These are phyloP conservation scores for Stephanodiscus minutulus DNA, from an alignment of 108 stramenopile genomes.

Conservation along the genomic window DNA sequence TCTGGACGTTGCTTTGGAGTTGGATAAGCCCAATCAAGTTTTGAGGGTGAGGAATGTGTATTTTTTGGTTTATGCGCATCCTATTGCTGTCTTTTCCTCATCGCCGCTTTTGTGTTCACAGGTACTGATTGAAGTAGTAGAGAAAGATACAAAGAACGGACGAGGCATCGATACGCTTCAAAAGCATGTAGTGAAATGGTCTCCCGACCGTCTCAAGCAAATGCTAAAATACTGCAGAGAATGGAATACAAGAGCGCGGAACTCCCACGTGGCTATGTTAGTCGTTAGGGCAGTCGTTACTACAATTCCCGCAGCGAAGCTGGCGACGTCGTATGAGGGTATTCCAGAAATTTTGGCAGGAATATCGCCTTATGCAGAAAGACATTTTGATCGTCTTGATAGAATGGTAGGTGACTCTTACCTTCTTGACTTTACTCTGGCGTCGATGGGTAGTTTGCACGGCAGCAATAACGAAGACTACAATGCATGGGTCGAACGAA, in stretches of 20 bases:
- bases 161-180: slow-evolving; percentile 60
- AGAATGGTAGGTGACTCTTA: slow-evolving; percentile 69
- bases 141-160: slow-evolving; percentile 59
- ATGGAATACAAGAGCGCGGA: slow-evolving; percentile 86
- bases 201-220: slow-evolving; percentile 59
- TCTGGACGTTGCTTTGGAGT: slow-evolving; percentile 76
- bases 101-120: slow-evolving; percentile 18
- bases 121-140: slow-evolving; percentile 74
- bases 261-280: slow-evolving; percentile 78
- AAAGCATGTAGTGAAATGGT: slow-evolving; percentile 69
- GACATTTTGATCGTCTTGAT: slow-evolving; percentile 89
- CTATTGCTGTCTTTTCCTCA: slow-evolving; percentile 8
- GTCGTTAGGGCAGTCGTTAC: slow-evolving; percentile 74
- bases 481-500: slow-evolving; percentile 53
- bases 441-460: slow-evolving; percentile 71
- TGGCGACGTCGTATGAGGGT: slow-evolving; percentile 58
- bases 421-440: slow-evolving; percentile 75
- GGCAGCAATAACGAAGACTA: slow-evolving; percentile 45
- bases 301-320: slow-evolving; percentile 61
- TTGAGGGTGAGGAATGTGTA: slow-evolving; percentile 47
- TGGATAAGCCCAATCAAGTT: slow-evolving; percentile 84
- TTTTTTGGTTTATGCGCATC: background rate
- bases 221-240: slow-evolving; percentile 89
- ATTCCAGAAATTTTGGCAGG: slow-evolving; percentile 80
- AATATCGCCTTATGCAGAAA: slow-evolving; percentile 82